These are phyloP conservation scores for Chaetoceros tenuissimus DNA, from an alignment of 108 stramenopile genomes.

Conservation along the genomic window DNA sequence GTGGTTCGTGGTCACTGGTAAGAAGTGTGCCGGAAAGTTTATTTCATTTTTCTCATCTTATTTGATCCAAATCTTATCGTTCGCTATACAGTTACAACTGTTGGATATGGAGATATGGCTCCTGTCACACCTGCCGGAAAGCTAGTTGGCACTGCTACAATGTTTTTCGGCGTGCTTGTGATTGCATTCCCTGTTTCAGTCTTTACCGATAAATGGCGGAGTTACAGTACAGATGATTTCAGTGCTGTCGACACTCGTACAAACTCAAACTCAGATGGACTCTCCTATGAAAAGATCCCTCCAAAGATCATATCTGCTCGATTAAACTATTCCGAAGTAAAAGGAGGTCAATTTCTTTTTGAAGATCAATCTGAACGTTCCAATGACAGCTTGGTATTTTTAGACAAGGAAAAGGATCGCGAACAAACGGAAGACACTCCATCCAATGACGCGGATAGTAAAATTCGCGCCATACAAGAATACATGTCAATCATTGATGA, in stretches of 20 bases:
- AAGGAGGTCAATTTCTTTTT: no score
- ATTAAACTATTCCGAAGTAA: not conserved
- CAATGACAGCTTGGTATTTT: not conserved
- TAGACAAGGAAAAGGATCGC: no score
- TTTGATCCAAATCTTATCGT: no score
- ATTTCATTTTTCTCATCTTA: no score
- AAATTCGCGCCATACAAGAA: not conserved
- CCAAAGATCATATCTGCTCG: not conserved
- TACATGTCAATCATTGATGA: not conserved
- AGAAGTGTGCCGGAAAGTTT: no score
- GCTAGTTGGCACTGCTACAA: constrained; percentile 39
- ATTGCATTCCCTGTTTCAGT: constrained; percentile 76
- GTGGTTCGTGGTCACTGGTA: constrained; percentile 78
- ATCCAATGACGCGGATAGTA: not conserved
- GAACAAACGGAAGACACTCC: not conserved
- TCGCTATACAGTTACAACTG: no score
- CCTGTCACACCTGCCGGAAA: constrained; percentile 43
- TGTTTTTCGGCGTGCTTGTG: constrained; percentile 57
- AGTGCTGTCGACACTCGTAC: constrained; percentile 4
- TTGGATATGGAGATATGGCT: constrained; percentile 48
- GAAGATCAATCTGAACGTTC: not conserved
- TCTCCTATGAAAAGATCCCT: not conserved
- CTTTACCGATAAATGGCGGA: constrained; percentile 57
- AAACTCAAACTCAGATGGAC: not conserved
- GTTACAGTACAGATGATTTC: constrained; percentile 10